Conservation (phyloP, 345 rosid genomes). For the Triadica sebifera region DNA sequence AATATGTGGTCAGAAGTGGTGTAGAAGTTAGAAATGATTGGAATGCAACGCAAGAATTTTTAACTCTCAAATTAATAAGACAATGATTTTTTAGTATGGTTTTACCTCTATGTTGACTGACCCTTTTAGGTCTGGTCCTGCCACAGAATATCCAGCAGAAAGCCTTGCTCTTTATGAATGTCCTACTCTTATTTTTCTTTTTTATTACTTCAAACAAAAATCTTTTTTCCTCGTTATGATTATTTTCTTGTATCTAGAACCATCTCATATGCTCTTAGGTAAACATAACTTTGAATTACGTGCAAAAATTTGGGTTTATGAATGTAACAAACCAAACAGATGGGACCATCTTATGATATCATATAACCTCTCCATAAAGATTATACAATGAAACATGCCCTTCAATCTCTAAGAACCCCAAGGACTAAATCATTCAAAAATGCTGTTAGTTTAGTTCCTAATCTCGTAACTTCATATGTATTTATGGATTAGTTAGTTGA, state of each 20-base stretch:
- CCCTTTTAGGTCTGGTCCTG: neutral
- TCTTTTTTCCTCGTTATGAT: neutral
- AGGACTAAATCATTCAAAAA: neutral
- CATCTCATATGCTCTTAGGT: neutral
- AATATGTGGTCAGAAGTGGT: neutral
- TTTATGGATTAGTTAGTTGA: neutral
- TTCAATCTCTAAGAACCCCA: neutral
- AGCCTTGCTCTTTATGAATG: too few species aligned
- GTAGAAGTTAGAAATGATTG: neutral
- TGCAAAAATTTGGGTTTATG: too few species aligned
- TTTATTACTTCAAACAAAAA: too few species aligned
- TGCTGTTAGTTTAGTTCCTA: neutral
- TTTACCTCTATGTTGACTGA: neutral
- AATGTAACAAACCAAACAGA: too few species aligned
- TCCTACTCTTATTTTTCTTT: neutral
- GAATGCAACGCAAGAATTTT: neutral
- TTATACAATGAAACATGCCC: neutral
- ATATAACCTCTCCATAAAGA: neutral
- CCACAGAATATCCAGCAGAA: neutral
- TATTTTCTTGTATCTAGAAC: neutral
- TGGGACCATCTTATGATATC: neutral
- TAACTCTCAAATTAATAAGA: neutral
- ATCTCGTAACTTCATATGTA: neutral
- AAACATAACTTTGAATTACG: too few species aligned
- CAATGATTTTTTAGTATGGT: neutral